Percentiles rank a stretch among this genome's conserved stretches.
phyloP scores from a whole-genome alignment of 176 grass and related monocot genomes.

The Neostapfia colusana region DNA sequence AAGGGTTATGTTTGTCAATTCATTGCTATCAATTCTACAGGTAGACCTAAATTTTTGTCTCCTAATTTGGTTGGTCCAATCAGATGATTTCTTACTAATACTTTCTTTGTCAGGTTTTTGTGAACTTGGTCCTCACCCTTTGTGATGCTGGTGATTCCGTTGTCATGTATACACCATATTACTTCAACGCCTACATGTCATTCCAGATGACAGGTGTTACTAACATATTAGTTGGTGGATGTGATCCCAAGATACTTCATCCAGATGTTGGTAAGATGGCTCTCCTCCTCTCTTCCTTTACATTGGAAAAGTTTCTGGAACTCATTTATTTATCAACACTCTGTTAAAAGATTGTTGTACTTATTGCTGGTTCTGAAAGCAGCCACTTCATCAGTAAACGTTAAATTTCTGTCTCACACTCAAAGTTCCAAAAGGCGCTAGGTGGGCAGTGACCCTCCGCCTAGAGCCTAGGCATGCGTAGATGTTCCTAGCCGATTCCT shows the following conservation, averaged over 20 bases:
- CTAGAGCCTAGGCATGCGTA: too few species aligned
- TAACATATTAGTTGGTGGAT: slow-evolving; percentile 75
- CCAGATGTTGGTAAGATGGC: slow-evolving; percentile 67
- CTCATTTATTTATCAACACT: not conserved
- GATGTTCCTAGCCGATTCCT: too few species aligned
- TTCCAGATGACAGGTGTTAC: slow-evolving; percentile 98
- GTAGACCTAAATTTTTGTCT: slow-evolving; percentile 27
- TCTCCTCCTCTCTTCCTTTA: not conserved
- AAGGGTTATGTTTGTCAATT: not conserved
- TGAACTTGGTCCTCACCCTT: slow-evolving; percentile 85
- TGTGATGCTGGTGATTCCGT: slow-evolving; percentile 96
- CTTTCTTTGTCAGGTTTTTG: slow-evolving; percentile 74
- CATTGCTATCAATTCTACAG: not conserved
- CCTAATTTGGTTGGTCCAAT: slow-evolving; percentile 11
- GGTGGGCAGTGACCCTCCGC: too few species aligned
- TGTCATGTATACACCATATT: slow-evolving; percentile 97
- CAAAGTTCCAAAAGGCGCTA: too few species aligned
- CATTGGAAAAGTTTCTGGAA: not conserved
- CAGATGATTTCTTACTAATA: slow-evolving; percentile 34
- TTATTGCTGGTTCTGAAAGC: not conserved
- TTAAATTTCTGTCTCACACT: slow-evolving; percentile 5
- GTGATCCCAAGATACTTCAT: slow-evolving; percentile 71
- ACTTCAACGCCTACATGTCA: slow-evolving; percentile 98
- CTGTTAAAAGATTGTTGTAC: not conserved
- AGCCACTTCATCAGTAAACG: not conserved